Evolutionary conservation across 2,329 filamentous ascomycete genomes (phyloP), one percentile per base, ranked within the genome.

Genomic region (Mycocentrospora acerina): DNA sequence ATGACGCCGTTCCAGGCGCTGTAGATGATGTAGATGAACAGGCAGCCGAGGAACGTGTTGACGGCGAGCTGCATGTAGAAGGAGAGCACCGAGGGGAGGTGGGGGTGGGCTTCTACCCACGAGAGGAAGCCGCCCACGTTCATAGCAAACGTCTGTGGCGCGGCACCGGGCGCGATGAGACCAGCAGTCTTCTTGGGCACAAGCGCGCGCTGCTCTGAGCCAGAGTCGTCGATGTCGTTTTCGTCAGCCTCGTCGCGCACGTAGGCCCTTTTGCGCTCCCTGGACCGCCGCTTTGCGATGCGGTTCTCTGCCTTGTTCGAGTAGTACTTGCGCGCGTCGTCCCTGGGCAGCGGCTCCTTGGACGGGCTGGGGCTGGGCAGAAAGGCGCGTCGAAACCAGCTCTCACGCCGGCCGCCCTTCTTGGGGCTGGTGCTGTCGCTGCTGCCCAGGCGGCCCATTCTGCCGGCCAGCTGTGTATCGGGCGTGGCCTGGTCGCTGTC

Each of bases 1-100:
- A 83, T 82, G 35, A 93, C 81, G 7, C 86, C 85, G 11, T 76
- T 72, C 49, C 87, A 80, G 53, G 88, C 78, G 2, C 79, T 75
- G 70, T 84, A 88, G 24, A 88, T 74, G 29, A 88, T 73, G 65
- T 85, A 91, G 27, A 82, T 68, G 52, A 72, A 69, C 37, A 77
- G 67, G 10, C 76, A 64, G 4, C 83, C 74, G 12, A 86, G 71
- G 43, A 80, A 76, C 31, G 82, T 62, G 60, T 88, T 89, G 69
- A 89, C 78, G 2, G 76, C 59, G 31, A 86, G 71, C 59, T 86
- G 82, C 10, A 81, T 76, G 68, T 83, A 86, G 68, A 75, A 83
- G 13, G 81, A 82, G 12, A 87, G 71, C 18, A 85, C 80, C 38
- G 79, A 74, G 1, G 83, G 83, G 7, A 86, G 74, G 41, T 80